A percentile compares a stretch with the other conserved stretches of the same genome.
Evolutionary conservation across 768 basidiomycete species (phyloP).

Genomic region (Tricholoma bakamatsutake): DNA sequence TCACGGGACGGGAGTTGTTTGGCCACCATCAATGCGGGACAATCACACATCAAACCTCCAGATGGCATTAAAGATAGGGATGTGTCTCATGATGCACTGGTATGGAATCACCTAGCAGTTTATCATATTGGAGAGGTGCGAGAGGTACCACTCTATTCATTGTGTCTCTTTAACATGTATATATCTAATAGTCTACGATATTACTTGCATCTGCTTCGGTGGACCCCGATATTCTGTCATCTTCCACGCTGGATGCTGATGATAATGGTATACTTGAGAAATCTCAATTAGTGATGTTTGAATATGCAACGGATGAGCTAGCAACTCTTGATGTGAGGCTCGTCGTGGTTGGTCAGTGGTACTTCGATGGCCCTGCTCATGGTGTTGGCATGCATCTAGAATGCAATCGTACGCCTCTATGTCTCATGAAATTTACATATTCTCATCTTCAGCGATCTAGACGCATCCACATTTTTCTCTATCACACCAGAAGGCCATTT

Average conservation of each 20-base stretch:
- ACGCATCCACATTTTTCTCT: slow-evolving; percentile 33
- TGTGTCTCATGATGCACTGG: slow-evolving; percentile 31
- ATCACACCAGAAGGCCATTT: slow-evolving; percentile 40
- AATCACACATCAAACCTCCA: slow-evolving; percentile 19
- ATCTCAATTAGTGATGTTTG: slow-evolving; percentile 35
- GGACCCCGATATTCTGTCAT: slow-evolving; percentile 28
- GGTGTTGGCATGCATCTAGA: slow-evolving; percentile 42
- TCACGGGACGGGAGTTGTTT: slow-evolving; percentile 32
- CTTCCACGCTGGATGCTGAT: slow-evolving; percentile 23
- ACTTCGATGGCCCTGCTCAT: slow-evolving; percentile 40
- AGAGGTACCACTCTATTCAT: neutral
- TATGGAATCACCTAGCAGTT: slow-evolving; percentile 36
- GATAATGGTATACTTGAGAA: slow-evolving; percentile 29
- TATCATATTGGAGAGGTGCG: slow-evolving; percentile 36
- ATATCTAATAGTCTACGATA: slow-evolving; percentile 27
- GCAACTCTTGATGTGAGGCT: slow-evolving; percentile 32
- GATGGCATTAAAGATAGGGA: slow-evolving; percentile 29
- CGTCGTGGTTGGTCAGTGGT: slow-evolving; percentile 48
- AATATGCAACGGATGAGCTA: slow-evolving; percentile 24
- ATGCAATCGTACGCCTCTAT: slow-evolving; percentile 35
- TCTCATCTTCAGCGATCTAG: slow-evolving; percentile 18
- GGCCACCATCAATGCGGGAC: slow-evolving; percentile 24
- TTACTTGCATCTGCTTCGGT: slow-evolving; percentile 43
- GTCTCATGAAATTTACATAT: slow-evolving; percentile 1
- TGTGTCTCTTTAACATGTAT: slow-evolving; percentile 6